These are phyloP conservation scores for Pelargonium hybrid DNA, from an alignment of 441 rosid genomes.

Conservation along the genomic window DNA sequence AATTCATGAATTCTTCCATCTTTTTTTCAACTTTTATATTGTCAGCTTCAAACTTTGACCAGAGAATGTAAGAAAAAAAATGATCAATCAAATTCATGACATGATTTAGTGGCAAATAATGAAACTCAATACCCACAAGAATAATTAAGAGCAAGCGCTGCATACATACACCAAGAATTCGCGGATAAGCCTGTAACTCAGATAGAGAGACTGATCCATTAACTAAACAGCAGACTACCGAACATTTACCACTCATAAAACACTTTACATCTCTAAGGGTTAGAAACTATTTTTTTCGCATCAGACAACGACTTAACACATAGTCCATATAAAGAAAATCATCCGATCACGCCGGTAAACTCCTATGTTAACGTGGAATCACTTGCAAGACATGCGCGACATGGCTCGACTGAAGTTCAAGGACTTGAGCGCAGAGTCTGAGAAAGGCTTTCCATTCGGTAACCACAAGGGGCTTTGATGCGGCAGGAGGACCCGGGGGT, in stretches of 20 bases:
- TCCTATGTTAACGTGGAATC: neutral
- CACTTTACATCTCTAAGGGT: neutral
- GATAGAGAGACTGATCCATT: neutral
- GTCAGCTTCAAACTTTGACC: too few species aligned
- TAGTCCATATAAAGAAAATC: neutral
- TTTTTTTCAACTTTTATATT: too few species aligned
- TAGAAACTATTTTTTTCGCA: slow-evolving; percentile 1
- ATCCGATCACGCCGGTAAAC: neutral
- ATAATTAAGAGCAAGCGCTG: neutral
- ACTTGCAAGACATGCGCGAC: slow-evolving; percentile 16
- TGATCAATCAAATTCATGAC: too few species aligned
- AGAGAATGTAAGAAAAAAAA: too few species aligned
- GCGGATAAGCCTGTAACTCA: neutral
- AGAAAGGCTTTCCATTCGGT: slow-evolving; percentile 19
- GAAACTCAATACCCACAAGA: neutral
- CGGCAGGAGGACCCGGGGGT: neutral
- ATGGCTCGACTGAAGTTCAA: slow-evolving; percentile 18
- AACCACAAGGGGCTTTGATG: slow-evolving; percentile 16
- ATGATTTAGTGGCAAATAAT: neutral
- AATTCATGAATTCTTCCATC: too few species aligned
- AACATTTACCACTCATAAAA: neutral
- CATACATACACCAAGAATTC: neutral
- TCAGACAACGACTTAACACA: neutral
- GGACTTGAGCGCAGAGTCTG: slow-evolving; percentile 15
- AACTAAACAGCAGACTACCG: neutral